These are phyloP conservation scores for Scedosporium boydii DNA, from an alignment of 2,329 filamentous ascomycete species.

Conservation along the genomic window DNA sequence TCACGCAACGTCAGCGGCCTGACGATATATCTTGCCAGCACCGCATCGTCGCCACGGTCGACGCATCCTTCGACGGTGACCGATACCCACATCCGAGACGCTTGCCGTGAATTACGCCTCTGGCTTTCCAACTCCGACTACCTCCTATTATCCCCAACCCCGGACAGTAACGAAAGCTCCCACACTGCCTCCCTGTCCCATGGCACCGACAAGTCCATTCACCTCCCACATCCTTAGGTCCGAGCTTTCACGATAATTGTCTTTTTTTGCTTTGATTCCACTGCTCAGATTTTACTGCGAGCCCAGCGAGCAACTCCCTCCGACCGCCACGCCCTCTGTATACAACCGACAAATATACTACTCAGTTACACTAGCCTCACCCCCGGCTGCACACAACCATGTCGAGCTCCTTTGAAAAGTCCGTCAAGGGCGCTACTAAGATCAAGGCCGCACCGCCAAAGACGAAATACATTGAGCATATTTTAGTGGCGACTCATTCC, in stretches of 20 bases:
- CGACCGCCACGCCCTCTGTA: no score
- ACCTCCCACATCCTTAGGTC: neutral
- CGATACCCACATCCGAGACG: neutral
- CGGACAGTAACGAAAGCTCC: neutral
- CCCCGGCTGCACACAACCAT: slow-evolving; percentile 31
- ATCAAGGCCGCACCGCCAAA: slow-evolving; percentile 90
- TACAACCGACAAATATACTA: no score
- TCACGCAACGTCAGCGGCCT: slow-evolving; percentile 2
- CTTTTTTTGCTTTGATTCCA: neutral
- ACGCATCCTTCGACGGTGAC: neutral
- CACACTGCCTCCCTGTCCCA: neutral
- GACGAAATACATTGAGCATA: slow-evolving; percentile 98
- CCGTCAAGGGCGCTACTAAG: slow-evolving; percentile 97
- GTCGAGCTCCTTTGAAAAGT: slow-evolving; percentile 94
- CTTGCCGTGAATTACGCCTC: neutral
- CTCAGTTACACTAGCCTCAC: neutral
- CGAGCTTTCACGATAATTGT: neutral
- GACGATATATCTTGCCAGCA: neutral
- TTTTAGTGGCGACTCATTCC: slow-evolving; percentile 87
- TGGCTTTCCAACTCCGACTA: neutral
- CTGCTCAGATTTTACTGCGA: neutral
- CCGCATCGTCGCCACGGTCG: neutral
- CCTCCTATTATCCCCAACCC: neutral
- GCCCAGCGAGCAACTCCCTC: neutral
- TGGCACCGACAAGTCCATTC: neutral